Base-by-base conservation (phyloP, 306 rosid species). In the Astragalus glycyphyllos region DNA sequence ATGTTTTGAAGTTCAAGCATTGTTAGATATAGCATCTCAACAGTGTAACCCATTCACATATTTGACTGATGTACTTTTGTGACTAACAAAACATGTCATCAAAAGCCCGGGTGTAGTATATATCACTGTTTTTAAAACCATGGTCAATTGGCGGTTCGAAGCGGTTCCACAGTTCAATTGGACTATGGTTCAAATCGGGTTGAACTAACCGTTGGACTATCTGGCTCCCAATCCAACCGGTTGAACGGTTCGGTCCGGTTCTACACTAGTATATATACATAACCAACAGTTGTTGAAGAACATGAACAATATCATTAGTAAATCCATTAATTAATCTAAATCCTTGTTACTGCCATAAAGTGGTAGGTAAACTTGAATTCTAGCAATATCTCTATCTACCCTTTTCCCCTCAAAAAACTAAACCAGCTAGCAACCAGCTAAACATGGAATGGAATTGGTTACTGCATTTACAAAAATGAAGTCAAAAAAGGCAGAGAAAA, bases 381-480 rank as follows among this genome's bases (percentile, higher is more conserved):
- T 65, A 49, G 74, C 70, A 57, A 53, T 56, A 44, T 8, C 14
- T 71, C 41, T 53, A 64, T 71, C 44, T 5, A 55, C 49, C 74
- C 32, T 17, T 12, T 50, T 9, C 38, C 70, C 45, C 37, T 13
- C 49, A 11, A 40, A 8, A 20, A 8, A 10, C 59, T 46, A 49
- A 71, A 17, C 59, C 74, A 53, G 14, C 63, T 23, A 64, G 16
- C 65, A 41, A 58, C 53, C 45, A 16, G 34, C 57, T 10, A 26
- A 58, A 65, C 64, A 16, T 65, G 46, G 40, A n/a, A n/a, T n/a
- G n/a, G n/a, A n/a, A 76, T 76, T 15, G n/a, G 32, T 38, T 63
- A 40, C 14, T 63, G 65, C 74, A 80, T 69, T 74, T 80, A 69
- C 80, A 74, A 75, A 74, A 69, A 12, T 15, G 31, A 63, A 47